phyloP scores from a whole-genome alignment of 2,329 filamentous ascomycete species.

The Claviceps africana region DNA sequence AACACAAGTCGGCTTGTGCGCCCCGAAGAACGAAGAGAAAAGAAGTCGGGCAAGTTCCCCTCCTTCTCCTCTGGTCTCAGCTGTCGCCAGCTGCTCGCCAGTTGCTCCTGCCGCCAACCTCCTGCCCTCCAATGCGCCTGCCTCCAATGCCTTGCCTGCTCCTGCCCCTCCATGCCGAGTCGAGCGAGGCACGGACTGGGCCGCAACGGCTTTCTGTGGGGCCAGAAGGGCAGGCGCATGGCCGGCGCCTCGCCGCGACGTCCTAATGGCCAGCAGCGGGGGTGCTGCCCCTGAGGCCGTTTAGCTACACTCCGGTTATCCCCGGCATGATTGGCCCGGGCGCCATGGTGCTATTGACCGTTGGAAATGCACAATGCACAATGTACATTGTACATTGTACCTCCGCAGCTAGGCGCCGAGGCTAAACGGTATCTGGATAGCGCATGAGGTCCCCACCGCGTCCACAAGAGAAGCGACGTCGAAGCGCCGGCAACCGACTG shows the following conservation, averaged over 20 bases:
- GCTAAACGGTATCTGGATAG: neutral
- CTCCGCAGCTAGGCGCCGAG: constrained; percentile 1
- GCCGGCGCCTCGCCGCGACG: constrained; percentile 1
- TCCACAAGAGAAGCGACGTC: neutral
- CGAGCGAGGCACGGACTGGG: neutral
- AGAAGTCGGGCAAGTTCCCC: no score
- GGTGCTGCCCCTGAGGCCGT: neutral
- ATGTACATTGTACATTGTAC: neutral
- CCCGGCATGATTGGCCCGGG: neutral
- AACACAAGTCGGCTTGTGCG: neutral
- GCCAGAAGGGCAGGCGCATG: neutral
- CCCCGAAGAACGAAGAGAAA: neutral
- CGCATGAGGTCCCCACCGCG: neutral
- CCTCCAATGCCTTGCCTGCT: neutral
- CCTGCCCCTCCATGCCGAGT: neutral
- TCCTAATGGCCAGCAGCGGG: neutral
- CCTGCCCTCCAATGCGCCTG: neutral
- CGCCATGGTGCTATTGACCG: neutral
- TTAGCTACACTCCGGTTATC: neutral
- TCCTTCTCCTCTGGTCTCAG: neutral
- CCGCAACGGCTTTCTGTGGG: constrained; percentile 3
- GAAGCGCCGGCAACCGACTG: neutral
- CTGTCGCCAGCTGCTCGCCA: neutral
- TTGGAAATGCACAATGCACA: no score
- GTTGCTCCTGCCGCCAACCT: neutral